phyloP scores from a whole-genome alignment of 805 yeast genomes.

The Barnettozyma pratensis region DNA sequence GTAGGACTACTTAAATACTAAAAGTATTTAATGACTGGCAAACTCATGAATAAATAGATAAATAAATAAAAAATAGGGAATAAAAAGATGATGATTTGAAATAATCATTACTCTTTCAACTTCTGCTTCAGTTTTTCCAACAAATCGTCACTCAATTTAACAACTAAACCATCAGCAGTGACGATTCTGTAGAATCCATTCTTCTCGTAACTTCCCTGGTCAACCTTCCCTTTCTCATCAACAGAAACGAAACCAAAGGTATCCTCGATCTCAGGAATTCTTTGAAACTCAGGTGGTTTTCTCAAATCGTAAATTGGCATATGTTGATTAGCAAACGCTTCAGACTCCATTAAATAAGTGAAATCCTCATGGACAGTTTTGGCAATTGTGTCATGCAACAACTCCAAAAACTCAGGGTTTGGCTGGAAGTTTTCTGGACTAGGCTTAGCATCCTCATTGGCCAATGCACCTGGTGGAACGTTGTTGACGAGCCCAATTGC shows the following conservation, averaged over 20 bases:
- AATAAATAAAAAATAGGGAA: not conserved
- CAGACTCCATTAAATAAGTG: conserved; percentile 51
- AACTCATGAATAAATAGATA: not conserved
- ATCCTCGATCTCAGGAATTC: conserved; percentile 68
- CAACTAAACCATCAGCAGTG: conserved; percentile 41
- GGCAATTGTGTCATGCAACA: conserved; percentile 11
- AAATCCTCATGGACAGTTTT: conserved; percentile 38
- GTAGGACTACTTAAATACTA: no score
- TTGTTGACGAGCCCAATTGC: conserved; percentile 5
- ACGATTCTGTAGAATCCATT: conserved; percentile 56
- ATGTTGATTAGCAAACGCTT: conserved; percentile 43
- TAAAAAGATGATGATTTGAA: not conserved
- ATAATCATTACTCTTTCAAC: conserved; percentile 16
- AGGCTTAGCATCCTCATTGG: conserved; percentile 1
- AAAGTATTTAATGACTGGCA: no score
- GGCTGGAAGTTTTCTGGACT: conserved; percentile 6
- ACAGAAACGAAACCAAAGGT: conserved; percentile 67
- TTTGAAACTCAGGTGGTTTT: conserved; percentile 54
- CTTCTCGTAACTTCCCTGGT: conserved; percentile 47
- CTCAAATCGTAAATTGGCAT: conserved; percentile 74
- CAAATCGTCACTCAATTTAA: conserved; percentile 48
- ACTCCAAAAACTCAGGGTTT: conserved; percentile 8
- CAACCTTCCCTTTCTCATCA: conserved; percentile 47
- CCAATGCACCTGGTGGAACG: not conserved
- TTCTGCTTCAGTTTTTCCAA: conserved; percentile 26